Conservation (phyloP, 2,329 filamentous ascomycete genomes). For the Ascochyta pisi region DNA sequence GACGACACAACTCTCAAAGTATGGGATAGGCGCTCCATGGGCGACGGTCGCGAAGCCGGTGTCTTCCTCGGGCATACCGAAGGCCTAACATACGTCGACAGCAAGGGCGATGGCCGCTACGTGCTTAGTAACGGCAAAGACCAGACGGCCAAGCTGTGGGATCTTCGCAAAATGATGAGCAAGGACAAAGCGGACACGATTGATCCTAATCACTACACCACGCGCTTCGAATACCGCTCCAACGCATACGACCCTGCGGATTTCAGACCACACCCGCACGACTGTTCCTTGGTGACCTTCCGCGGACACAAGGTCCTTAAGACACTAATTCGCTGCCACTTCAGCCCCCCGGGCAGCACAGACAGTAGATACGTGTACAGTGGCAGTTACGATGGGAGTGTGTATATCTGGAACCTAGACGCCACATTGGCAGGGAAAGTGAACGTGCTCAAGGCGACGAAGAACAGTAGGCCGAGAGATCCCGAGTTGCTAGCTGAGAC, state of each 20-base stretch:
- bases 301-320: slow-evolving; percentile 86
- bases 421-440: slow-evolving; percentile 80
- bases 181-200: slow-evolving; percentile 67
- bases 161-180: slow-evolving; percentile 86
- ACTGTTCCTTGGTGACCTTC: slow-evolving; percentile 94
- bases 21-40: slow-evolving; percentile 84
- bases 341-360: slow-evolving; percentile 84
- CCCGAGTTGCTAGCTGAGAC: slow-evolving; percentile 61
- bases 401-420: slow-evolving; percentile 93
- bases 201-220: slow-evolving; percentile 64
- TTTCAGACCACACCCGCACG: slow-evolving; percentile 77
- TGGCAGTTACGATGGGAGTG: slow-evolving; percentile 86
- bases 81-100: slow-evolving; percentile 72
- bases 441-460: slow-evolving; percentile 76
- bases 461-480: slow-evolving; percentile 64
- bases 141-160: slow-evolving; percentile 97
- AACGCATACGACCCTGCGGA: slow-evolving; percentile 68
- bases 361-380: slow-evolving; percentile 93
- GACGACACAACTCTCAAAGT: slow-evolving; percentile 95
- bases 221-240: slow-evolving; percentile 77
- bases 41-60: slow-evolving; percentile 66
- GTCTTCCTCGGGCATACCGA: slow-evolving; percentile 71
- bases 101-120: slow-evolving; percentile 87
- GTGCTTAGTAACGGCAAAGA: slow-evolving; percentile 95
- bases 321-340: slow-evolving; percentile 93